Conservation (phyloP, 2,329 filamentous ascomycete genomes). For the Fusarium annulatum region DNA sequence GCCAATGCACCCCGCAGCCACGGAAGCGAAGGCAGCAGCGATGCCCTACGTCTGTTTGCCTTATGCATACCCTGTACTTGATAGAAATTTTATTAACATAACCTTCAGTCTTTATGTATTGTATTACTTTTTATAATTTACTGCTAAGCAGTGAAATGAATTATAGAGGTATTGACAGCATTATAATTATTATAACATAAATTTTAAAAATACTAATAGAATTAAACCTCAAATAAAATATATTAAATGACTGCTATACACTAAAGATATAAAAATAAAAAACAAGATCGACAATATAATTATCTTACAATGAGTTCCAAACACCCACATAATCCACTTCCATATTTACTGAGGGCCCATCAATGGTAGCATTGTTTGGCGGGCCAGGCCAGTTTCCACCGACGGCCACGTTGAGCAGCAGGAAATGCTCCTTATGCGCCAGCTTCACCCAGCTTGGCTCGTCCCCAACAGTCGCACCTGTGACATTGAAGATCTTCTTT, state of each 20-base stretch:
- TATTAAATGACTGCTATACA: fast-evolving
- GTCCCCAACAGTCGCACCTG: neutral
- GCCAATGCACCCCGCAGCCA: neutral
- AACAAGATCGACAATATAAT: too few relatives aligned
- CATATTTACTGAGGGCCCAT: neutral
- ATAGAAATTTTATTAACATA: too few relatives aligned
- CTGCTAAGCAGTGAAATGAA: too few relatives aligned
- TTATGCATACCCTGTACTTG: too few relatives aligned
- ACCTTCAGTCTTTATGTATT: too few relatives aligned
- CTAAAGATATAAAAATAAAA: too few relatives aligned
- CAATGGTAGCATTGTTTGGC: neutral
- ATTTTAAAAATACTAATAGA: too few relatives aligned
- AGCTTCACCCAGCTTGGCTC: neutral
- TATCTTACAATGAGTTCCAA: neutral
- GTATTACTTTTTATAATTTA: too few relatives aligned
- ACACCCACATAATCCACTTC: neutral
- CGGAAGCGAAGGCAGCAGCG: too few relatives aligned
- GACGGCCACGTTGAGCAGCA: neutral
- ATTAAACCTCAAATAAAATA: fast-evolving
- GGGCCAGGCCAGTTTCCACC: neutral
- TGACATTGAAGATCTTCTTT: neutral
- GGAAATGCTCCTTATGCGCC: neutral
- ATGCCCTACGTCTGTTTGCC: too few relatives aligned
- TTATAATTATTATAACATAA: too few relatives aligned
- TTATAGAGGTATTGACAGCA: too few relatives aligned